Evolutionary conservation across 495 filamentous ascomycete species (phyloP), one percentile per base, ranked within the genome.

Genomic region (Podospora australis): DNA sequence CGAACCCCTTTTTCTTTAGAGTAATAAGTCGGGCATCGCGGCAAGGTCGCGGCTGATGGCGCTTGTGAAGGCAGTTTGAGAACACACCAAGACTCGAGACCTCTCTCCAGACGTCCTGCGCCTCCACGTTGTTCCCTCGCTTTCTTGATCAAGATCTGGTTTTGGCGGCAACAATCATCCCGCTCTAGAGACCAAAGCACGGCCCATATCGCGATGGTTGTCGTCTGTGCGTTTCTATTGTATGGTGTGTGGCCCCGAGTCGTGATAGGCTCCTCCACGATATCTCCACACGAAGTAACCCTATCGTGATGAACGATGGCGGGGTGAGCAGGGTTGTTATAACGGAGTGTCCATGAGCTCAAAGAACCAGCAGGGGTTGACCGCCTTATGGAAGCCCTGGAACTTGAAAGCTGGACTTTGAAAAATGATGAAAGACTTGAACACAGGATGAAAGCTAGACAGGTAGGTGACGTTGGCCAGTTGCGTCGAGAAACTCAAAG

Each of bases 211-310:
- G 50, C 49, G 54, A 48, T 53, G 48, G 48, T 26, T 22, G 48
- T 29, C 19, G 55, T 61, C 58, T 57, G 58, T 61, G 58, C 58
- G 54, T 40, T 22, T 9, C 26, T 25, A 11, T n/a, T 21, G 49
- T 39, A 43, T 61, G 58, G 58, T 61, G 58, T 39, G 21, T 21
- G 10, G 55, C 28, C 7, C 5, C 7, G 8, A 21, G 6, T 9
- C 6, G 36, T 61, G 52, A 58, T 61, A 44, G 58, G 58, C 38
- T 35, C 23, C 54, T 26, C 49, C 46, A 57, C 55, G 40, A 41
- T 21, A 19, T 35, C 14, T 17, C 43, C 39, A 46, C 35, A 24
- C 47, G 17, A 42, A 3, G 20, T 23, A 8, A 36, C 10, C 24
- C 21, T 28, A 21, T 41, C 49, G n/a, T 21, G 22, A 28, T 29